Base-by-base conservation (phyloP, 495 filamentous ascomycete species). In the Evernia prunastri region DNA sequence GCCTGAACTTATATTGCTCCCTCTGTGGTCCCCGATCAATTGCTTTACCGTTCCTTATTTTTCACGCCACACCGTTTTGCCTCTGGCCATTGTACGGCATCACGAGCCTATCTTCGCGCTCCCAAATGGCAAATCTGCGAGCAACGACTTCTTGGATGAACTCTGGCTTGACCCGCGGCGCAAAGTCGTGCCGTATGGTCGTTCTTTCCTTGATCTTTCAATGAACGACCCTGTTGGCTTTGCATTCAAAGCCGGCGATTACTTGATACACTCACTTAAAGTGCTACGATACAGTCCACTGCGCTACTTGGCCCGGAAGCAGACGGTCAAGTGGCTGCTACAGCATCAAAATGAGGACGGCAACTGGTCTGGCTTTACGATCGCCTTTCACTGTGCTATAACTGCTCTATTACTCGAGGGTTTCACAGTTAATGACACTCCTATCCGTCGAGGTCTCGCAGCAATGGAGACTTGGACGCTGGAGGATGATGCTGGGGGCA, bases 1-100 rank as follows among this genome's bases (percentile, higher is more conserved):
- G 0, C 60, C 72, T 4, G 77, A 79, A 59, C 59, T 79, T 1
- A 76, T 77, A 13, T 60, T 77, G 10, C 10, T 78, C 3, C 73
- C 77, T 0, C 27, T 70, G 1, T 63, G 39, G 4, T 60, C 42
- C 12, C 72, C 74, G 76, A 0, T 60, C 49, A 11, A 77, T 70
- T 10, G 60, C 76, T 37, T 66, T 73, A 1, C 76, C 77, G 0
- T 31, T 79, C 23, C 59, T 76, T 1, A 36, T 78, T 18, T 61
- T 79, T 8, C 57, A n/a, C n/a, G n/a, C n/a, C n/a, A n/a, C n/a
- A n/a, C n/a, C n/a, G n/a, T n/a, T n/a, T n/a, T n/a, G n/a, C n/a
- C n/a, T n/a, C n/a, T n/a, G n/a, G n/a, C n/a, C n/a, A n/a, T n/a
- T n/a, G n/a, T n/a, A n/a, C n/a, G 65, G 10, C 69, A 75, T 45